Conservation (phyloP, 1,284 basidiomycete species). For the Lentinula novae-zelandiae region DNA sequence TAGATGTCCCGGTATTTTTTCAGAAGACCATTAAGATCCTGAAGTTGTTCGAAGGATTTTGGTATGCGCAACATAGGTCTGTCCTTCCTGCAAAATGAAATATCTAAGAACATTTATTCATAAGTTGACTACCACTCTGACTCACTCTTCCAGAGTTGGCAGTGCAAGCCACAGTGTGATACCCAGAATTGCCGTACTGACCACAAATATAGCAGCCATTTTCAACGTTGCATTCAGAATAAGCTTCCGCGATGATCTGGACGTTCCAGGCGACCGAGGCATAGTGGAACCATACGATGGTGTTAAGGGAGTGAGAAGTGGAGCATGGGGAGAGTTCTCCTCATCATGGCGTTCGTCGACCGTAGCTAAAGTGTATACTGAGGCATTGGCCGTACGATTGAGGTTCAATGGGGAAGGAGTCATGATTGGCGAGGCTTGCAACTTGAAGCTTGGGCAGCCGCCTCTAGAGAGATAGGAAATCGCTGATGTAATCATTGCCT, state of each 20-base stretch:
- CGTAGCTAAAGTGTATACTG: conserved; percentile 63
- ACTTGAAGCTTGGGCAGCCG: neutral
- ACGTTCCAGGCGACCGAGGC: conserved; percentile 33
- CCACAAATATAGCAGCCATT: conserved; percentile 73
- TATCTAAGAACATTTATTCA: neutral
- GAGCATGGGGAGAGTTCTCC: conserved; percentile 18
- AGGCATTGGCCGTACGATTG: conserved; percentile 36
- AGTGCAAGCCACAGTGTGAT: conserved; percentile 77
- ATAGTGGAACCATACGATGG: conserved; percentile 47
- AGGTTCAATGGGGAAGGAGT: conserved; percentile 12
- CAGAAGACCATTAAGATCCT: conserved; percentile 76
- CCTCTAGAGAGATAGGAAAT: neutral
- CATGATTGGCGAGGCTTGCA: neutral
- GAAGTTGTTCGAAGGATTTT: conserved; percentile 78
- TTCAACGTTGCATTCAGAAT: conserved; percentile 79
- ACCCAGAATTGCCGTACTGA: conserved; percentile 68
- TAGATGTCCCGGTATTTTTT: conserved; percentile 89
- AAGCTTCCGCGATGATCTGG: conserved; percentile 47
- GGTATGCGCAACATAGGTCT: conserved; percentile 73
- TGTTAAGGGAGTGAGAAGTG: conserved; percentile 35
- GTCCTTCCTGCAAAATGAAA: conserved; percentile 49
- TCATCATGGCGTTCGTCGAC: conserved; percentile 31
- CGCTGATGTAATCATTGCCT: neutral
- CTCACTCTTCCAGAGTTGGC: conserved; percentile 76
- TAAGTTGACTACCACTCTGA: neutral